A percentile compares a stretch with the other conserved stretches of the same genome.
phyloP scores from a whole-genome alignment of 441 rosid species.

The Jatropha multifida region DNA sequence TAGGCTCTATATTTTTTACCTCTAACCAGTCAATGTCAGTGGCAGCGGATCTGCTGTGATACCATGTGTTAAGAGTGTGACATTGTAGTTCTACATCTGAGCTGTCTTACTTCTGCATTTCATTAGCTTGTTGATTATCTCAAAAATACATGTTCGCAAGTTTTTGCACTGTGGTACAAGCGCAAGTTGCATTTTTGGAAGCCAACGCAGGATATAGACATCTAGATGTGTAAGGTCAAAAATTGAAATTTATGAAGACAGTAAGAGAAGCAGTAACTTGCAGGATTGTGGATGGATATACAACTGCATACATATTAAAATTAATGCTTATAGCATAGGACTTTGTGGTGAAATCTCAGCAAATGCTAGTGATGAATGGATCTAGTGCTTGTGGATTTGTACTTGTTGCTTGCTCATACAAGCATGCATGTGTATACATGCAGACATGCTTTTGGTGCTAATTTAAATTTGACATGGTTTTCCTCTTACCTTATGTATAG shows the following conservation, averaged over 20 bases:
- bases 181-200: slow-evolving; percentile 1
- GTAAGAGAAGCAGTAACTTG: background rate
- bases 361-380: background rate
- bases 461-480: slow-evolving; percentile 34
- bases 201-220: background rate
- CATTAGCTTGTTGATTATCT: background rate
- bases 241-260: background rate
- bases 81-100: background rate
- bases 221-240: background rate
- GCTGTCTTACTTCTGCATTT: background rate
- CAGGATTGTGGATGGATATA: background rate
- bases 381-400: background rate
- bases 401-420: background rate
- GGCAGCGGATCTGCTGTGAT: background rate
- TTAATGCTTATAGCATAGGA: background rate
- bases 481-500: background rate
- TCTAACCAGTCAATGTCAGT: background rate
- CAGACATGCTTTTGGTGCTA: background rate
- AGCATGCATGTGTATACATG: background rate
- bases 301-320: background rate
- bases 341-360: background rate
- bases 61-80: slow-evolving; percentile 5
- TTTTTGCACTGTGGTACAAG: background rate
- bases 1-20: background rate
- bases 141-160: background rate